Conservation (phyloP, 2,329 filamentous ascomycete species). For the Colletotrichum kahawae region DNA sequence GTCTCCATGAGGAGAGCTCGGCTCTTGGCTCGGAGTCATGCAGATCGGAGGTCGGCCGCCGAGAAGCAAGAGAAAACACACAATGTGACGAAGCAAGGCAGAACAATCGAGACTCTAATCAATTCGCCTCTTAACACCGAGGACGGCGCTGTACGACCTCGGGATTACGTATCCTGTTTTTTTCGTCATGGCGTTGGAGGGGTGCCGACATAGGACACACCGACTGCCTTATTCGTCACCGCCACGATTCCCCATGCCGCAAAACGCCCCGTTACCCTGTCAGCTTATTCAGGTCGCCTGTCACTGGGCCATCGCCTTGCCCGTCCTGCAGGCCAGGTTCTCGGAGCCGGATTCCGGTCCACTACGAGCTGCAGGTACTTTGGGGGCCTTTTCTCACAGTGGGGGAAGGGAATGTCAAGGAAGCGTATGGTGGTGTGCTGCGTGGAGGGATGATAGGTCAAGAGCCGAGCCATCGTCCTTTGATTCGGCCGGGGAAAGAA, state of each 20-base stretch:
- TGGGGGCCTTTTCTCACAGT: background rate
- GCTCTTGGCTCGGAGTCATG: background rate
- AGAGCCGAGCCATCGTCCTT: background rate
- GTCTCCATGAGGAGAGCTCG: background rate
- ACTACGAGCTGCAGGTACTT: slow-evolving; percentile 1
- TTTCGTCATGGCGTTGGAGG: background rate
- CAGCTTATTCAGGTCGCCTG: slow-evolving; percentile 14
- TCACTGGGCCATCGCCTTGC: slow-evolving; percentile 1
- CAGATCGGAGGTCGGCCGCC: background rate
- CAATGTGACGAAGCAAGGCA: background rate
- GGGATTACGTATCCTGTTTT: slow-evolving; percentile 9
- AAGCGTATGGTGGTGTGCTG: background rate
- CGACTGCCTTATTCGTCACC: slow-evolving; percentile 9
- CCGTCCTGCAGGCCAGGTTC: background rate
- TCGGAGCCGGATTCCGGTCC: slow-evolving; percentile 10
- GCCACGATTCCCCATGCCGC: background rate
- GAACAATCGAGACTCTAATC: background rate
- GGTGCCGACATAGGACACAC: background rate
- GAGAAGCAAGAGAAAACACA: background rate
- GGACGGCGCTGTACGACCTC: background rate
- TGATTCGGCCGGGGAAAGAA: background rate
- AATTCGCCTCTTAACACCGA: slow-evolving; percentile 13
- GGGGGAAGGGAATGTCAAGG: background rate
- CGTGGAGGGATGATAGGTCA: background rate
- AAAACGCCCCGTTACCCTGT: slow-evolving; percentile 1